Percentiles rank a stretch among this genome's conserved stretches.
phyloP scores from a whole-genome alignment of 2,329 filamentous ascomycete genomes.

The Trichoderma sp. region DNA sequence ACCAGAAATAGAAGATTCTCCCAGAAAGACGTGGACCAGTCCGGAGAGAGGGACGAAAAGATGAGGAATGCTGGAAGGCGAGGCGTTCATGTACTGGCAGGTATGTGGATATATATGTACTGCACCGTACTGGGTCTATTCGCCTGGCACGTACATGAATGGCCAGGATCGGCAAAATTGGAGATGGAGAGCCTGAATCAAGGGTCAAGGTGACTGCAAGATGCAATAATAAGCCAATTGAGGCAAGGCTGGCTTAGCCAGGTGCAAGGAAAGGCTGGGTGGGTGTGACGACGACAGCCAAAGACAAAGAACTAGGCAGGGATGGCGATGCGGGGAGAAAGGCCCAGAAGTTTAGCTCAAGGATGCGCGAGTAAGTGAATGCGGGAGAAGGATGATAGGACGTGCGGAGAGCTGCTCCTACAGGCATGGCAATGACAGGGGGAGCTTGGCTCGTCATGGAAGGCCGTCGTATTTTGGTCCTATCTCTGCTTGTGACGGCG shows the following conservation, averaged over 20 bases:
- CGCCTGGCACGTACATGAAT: background rate
- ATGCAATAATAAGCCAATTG: constrained; percentile 12
- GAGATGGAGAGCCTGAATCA: constrained; percentile 2
- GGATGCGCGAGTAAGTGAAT: constrained; percentile 18
- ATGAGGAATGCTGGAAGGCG: constrained; percentile 2
- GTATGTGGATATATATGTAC: background rate
- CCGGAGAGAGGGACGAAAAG: background rate
- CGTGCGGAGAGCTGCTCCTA: background rate
- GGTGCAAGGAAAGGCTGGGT: constrained; percentile 16
- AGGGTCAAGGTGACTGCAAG: background rate
- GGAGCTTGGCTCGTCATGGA: background rate
- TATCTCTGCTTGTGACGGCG: background rate
- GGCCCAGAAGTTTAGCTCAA: background rate
- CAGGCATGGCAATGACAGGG: background rate
- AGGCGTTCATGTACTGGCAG: constrained; percentile 6
- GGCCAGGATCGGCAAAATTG: constrained; percentile 1
- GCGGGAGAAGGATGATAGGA: constrained; percentile 2
- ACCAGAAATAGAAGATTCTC: background rate
- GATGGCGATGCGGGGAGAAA: constrained; percentile 19
- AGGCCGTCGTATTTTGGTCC: background rate
- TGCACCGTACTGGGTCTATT: background rate
- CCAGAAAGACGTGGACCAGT: background rate
- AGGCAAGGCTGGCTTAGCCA: constrained; percentile 12
- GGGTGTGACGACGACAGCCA: constrained; percentile 18
- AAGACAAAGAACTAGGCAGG: constrained; percentile 8